Evolutionary conservation across 164 flowering plant species (phyloP).

Genomic region (Vitis rupestris): DNA sequence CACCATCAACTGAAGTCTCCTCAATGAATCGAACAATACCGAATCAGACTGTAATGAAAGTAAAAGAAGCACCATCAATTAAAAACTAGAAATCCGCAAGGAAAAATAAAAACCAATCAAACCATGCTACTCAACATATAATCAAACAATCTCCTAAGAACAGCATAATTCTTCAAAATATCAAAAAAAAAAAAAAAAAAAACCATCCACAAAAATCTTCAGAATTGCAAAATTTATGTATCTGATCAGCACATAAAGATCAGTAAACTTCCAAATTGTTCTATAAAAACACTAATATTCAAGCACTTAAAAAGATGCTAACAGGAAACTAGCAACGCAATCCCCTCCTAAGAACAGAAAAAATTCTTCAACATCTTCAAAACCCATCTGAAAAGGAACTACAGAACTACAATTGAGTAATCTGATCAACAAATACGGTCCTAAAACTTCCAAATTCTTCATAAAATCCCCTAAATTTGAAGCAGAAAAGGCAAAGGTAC

Average conservation of each 20-base stretch:
- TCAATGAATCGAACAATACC: conserved; percentile 62
- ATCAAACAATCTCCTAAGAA: too few species aligned
- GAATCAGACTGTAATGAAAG: conserved; percentile 55
- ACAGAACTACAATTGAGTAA: background rate
- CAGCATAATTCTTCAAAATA: too few species aligned
- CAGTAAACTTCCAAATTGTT: background rate
- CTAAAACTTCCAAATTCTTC: too few species aligned
- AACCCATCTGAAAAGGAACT: too few species aligned
- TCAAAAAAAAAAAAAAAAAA: too few species aligned
- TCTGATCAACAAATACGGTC: background rate
- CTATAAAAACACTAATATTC: background rate
- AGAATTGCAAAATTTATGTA: background rate
- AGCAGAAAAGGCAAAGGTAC: background rate
- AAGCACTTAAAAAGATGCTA: too few species aligned
- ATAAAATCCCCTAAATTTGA: too few species aligned
- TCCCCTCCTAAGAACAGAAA: too few species aligned
- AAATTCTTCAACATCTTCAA: too few species aligned
- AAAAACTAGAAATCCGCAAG: background rate
- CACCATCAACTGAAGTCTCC: conserved; percentile 80
- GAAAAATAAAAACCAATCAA: background rate
- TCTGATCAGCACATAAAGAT: background rate
- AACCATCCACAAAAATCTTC: background rate
- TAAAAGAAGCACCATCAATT: conserved; percentile 12
- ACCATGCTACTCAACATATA: background rate
- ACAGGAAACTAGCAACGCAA: too few species aligned